phyloP scores from a whole-genome alignment of 129 eudicot genomes.

The Centrapalus pauciflorus region DNA sequence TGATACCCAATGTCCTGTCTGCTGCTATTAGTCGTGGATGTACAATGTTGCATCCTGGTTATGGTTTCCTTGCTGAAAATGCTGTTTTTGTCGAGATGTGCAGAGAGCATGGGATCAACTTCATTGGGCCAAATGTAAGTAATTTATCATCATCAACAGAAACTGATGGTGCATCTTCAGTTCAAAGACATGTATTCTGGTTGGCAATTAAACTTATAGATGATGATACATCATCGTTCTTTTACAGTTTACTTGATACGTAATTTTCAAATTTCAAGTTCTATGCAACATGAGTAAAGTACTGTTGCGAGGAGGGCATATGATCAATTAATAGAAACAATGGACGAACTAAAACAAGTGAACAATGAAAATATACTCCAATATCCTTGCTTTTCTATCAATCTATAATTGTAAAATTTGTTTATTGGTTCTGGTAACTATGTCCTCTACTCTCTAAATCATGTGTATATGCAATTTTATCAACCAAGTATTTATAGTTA shows the following conservation, averaged over 20 bases:
- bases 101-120: slow-evolving; percentile 84
- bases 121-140: slow-evolving; percentile 91
- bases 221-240: not conserved
- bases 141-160: not conserved
- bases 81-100: slow-evolving; percentile 96
- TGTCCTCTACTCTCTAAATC: not conserved
- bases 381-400: not conserved
- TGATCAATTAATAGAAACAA: not conserved
- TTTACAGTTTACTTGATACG: not conserved
- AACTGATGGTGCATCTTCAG: slow-evolving; percentile 3
- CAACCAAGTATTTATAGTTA: not conserved
- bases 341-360: not conserved
- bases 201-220: slow-evolving; percentile 2
- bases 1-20: slow-evolving; percentile 77
- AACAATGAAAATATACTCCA: not conserved
- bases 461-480: not conserved
- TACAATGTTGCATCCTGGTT: slow-evolving; percentile 98
- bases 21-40: slow-evolving; percentile 93
- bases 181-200: not conserved
- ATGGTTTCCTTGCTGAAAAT: slow-evolving; percentile 93
- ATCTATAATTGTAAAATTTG: not conserved
- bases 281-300: not conserved
- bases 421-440: not conserved
- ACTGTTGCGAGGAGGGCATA: not conserved
- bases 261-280: slow-evolving; percentile 1